These are phyloP conservation scores for Rhododendron simsii DNA, from an alignment of 148 eudicot species.

Conservation along the genomic window DNA sequence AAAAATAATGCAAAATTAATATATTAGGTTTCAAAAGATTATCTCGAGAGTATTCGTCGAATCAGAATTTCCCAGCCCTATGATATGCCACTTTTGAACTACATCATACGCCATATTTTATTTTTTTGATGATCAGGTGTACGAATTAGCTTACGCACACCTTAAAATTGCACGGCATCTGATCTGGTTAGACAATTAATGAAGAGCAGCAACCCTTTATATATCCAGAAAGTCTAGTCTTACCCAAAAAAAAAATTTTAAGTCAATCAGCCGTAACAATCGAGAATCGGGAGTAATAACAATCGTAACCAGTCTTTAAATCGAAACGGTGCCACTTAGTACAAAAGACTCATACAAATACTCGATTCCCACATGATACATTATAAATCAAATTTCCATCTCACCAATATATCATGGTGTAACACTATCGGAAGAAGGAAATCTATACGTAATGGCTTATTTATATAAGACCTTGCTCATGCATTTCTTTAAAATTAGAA, in stretches of 20 bases:
- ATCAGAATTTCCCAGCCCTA: neutral
- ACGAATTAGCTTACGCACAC: rapidly evolving
- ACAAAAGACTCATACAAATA: neutral
- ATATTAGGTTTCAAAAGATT: neutral
- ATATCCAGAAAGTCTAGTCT: too few relatives aligned
- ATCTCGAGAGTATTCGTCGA: neutral
- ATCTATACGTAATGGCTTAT: neutral
- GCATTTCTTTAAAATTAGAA: neutral
- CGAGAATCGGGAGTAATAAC: neutral
- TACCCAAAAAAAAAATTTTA: too few relatives aligned
- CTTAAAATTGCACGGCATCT: too few relatives aligned
- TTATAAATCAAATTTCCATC: neutral
- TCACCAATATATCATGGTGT: neutral
- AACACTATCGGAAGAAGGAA: neutral
- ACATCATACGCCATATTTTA: neutral
- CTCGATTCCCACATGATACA: neutral
- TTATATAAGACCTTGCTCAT: neutral
- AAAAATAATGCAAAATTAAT: neutral
- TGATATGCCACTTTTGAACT: neutral
- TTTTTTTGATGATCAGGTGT: too few relatives aligned
- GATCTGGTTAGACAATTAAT: too few relatives aligned
- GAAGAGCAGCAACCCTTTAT: too few relatives aligned
- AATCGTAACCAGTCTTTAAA: too few relatives aligned
- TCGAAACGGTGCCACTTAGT: neutral
- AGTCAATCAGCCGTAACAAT: neutral